Evolutionary conservation across 441 rosid genomes (phyloP), one percentile per base, ranked within the genome.

Genomic region (Brassica balearica): DNA sequence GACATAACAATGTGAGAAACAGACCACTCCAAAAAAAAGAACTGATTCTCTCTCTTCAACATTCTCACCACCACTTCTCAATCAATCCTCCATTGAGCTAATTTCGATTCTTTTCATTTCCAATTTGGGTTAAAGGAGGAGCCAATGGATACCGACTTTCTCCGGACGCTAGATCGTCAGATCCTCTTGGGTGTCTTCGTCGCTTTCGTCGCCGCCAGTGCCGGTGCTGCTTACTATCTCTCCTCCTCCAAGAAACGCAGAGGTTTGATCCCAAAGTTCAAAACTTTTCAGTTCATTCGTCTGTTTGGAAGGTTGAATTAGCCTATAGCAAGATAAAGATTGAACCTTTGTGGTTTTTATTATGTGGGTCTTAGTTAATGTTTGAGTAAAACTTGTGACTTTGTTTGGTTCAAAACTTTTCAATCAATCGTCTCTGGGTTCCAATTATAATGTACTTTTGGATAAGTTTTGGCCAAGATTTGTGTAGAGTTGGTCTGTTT

Each of bases 151-250:
- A 65, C 87, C 84, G 89, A 82, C 12, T 85, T 84, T 80, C 75
- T 95, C 84, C 89, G 87, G 56, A 81, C 92, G 25, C 72, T 86
- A 66, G 96, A 95, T 71, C 82, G 76, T 76, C 93, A 93, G 86
- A 80, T 93, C 77, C 87, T 92, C 41, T 81, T 77, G 56, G 98
- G 90, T 32, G 87, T 87, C 53, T 94, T 81, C 43, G 96, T 93
- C 11, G 98, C 99, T 78, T 65, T 92, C 69, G 61, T 91, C 73
- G 97, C 97, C 73, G 69, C 85, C 76, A 82, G 14, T 63, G 71
- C 85, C 5, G 96, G 88, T 53, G 94, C 90, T 73, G 83, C 85
- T 65, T 91, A 84, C 67, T 85, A 88, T 20, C 80, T 86, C 34
- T 89, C 90, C 46, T 83, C 92, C 71, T 84, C 92, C 77, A 92